Evolutionary conservation across 1,139 yeast genomes (phyloP).

Genomic region (Kodamaea plutei): DNA sequence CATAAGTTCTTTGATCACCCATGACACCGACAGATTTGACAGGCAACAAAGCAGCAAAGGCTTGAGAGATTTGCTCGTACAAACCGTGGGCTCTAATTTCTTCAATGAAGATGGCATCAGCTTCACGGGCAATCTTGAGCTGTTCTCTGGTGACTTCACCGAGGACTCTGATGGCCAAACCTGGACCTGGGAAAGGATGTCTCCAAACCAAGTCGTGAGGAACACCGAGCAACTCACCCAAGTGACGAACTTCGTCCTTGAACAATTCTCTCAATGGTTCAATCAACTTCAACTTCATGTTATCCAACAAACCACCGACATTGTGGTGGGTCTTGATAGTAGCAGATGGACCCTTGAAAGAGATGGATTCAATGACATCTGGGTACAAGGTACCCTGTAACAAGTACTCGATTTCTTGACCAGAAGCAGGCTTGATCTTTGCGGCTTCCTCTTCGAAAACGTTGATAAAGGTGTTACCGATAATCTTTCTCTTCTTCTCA

Average conservation of each 20-base stretch:
- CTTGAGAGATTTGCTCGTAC: constrained; percentile 91
- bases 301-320: constrained; percentile 95
- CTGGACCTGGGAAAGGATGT: constrained; percentile 99
- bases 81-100: constrained; percentile 93
- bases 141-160: constrained; percentile 95
- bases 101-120: constrained; percentile 91
- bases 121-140: constrained; percentile 95
- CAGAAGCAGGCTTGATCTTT: constrained; percentile 83
- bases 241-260: constrained; percentile 96
- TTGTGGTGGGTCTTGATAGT: constrained; percentile 99
- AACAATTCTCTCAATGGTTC: constrained; percentile 98
- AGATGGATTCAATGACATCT: constrained; percentile 96
- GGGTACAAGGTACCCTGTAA: constrained; percentile 98
- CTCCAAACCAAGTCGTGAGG: constrained; percentile 98
- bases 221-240: constrained; percentile 92
- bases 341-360: constrained; percentile 99
- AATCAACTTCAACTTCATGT: constrained; percentile 96
- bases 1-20: constrained; percentile 99
- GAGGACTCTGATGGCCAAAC: constrained; percentile 94
- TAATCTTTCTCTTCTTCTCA: constrained; percentile 97
- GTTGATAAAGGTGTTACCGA: constrained; percentile 96
- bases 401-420: constrained; percentile 85
- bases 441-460: constrained; percentile 97
- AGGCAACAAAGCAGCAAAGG: constrained; percentile 94
- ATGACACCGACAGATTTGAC: constrained; percentile 98